phyloP scores from a whole-genome alignment of 2,329 filamentous ascomycete genomes.

The Fusarium setosum region DNA sequence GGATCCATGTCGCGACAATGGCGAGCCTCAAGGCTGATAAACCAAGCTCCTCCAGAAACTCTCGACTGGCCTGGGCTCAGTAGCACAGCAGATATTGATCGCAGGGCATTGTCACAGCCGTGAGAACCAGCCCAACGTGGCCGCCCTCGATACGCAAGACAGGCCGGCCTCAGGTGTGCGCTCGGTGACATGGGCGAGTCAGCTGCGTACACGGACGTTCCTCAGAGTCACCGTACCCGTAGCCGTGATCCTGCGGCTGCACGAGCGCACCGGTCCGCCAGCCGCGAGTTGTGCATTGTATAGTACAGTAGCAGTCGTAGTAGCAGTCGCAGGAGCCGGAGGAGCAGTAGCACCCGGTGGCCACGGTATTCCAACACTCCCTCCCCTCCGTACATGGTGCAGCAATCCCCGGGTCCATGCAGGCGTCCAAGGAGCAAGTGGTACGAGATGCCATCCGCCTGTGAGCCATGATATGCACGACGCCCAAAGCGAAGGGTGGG shows the following conservation, averaged over 20 bases:
- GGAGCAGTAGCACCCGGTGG: constrained; percentile 7
- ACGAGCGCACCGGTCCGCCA: constrained; percentile 50
- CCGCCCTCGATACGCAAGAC: constrained; percentile 40
- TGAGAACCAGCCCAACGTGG: constrained; percentile 45
- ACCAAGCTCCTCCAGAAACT: background rate
- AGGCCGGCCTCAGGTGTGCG: constrained; percentile 22
- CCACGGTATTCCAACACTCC: constrained; percentile 5
- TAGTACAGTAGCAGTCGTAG: constrained; percentile 7
- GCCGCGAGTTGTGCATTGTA: constrained; percentile 34
- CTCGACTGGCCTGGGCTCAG: background rate
- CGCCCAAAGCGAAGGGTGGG: constrained; percentile 37
- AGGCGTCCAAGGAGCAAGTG: constrained; percentile 31
- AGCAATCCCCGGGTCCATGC: constrained; percentile 27
- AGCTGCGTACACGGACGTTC: constrained; percentile 17
- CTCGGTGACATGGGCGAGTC: constrained; percentile 29
- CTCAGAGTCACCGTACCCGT: constrained; percentile 13
- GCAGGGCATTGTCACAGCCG: constrained; percentile 19
- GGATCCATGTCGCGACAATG: background rate
- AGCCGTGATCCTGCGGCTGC: constrained; percentile 47
- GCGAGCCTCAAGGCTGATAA: background rate
- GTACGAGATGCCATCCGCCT: constrained; percentile 36
- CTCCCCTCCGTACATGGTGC: constrained; percentile 8
- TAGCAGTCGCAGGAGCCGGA: background rate
- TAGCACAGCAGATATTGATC: constrained; percentile 2
- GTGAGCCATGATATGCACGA: constrained; percentile 35